phyloP scores from a whole-genome alignment of 2,329 filamentous ascomycete species.

The Ophiostoma sp. region DNA sequence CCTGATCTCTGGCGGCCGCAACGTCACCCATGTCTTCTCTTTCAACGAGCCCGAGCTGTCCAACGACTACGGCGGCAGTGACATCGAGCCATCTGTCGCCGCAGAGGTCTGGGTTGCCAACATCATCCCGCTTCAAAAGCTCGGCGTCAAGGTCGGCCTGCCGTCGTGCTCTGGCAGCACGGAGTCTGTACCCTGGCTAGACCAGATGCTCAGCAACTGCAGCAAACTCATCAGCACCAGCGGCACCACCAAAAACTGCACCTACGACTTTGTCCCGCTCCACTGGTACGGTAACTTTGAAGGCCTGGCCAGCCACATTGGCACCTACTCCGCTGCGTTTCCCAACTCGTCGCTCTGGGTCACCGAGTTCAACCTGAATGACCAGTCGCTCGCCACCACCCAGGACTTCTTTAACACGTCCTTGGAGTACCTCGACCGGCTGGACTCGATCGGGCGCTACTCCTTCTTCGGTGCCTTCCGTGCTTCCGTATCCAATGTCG shows the following conservation, averaged over 20 bases:
- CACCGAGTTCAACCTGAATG: slow-evolving; percentile 65
- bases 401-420: slow-evolving; percentile 64
- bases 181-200: slow-evolving; percentile 60
- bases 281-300: slow-evolving; percentile 67
- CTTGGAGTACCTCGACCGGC: slow-evolving; percentile 59
- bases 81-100: slow-evolving; percentile 54
- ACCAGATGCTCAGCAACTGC: slow-evolving; percentile 59
- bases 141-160: slow-evolving; percentile 63
- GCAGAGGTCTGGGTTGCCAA: slow-evolving; percentile 65
- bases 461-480: slow-evolving; percentile 73
- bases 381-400: slow-evolving; percentile 51
- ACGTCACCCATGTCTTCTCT: slow-evolving; percentile 62
- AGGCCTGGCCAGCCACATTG: slow-evolving; percentile 61
- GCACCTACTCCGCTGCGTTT: slow-evolving; percentile 51
- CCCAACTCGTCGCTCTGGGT: slow-evolving; percentile 64
- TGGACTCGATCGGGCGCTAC: slow-evolving; percentile 60
- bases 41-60: slow-evolving; percentile 75
- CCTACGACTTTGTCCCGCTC: slow-evolving; percentile 57
- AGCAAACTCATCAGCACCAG: slow-evolving; percentile 44
- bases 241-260: slow-evolving; percentile 49
- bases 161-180: slow-evolving; percentile 62
- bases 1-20: slow-evolving; percentile 48
- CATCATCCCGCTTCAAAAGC: slow-evolving; percentile 60
- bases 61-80: slow-evolving; percentile 53
- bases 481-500: slow-evolving; percentile 64